Base-by-base conservation (phyloP, 164 flowering plant species). In the Aristolochia californica region DNA sequence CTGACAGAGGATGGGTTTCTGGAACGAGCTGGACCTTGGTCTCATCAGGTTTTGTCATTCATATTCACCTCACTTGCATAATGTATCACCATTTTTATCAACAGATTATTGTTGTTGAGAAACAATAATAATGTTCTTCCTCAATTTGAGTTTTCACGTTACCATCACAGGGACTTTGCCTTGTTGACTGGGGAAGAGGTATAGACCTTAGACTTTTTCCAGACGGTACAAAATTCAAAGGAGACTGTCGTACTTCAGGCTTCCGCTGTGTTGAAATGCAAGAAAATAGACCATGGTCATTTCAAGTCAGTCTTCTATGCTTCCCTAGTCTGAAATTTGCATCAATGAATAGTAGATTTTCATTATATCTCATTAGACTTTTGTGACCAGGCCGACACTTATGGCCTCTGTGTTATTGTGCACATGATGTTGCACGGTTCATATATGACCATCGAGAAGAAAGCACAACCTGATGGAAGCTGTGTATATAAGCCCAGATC, bases 81-180 rank as follows among this genome's bases (percentile, higher is more conserved):
- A 12, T 34, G 10, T 34, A 34, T 34, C 40, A 34, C 40, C 40
- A 34, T 1, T 34, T 34, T 2, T 26, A 10, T 22, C 27, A 50
- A 10, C 20, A 18, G 10, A 44, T 60, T 48, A 45, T 54, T 2
- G 11, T 24, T 13, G 8, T 51, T 4, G 17, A 2, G 5, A 16
- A 50, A 4, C 43, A 13, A 59, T 13, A 47, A 30, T 25, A 30
- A 7, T n/a, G 20, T n/a, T n/a, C n/a, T n/a, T 14, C 16, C 17
- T 23, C 24, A 52, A 7, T 4, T 2, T 26, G 28, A n/a, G n/a
- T n/a, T 15, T 5, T 55, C 44, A 13, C 59, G 5, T 16, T 73
- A 71, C n/a, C n/a, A n/a, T n/a, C n/a, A n/a, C 80, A 94, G 99
- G 99, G 99, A 47, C 97, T 90, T 65, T 90, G 96, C 76, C 93